A percentile compares a stretch with the other conserved stretches of the same genome.
Evolutionary conservation across 2,329 filamentous ascomycete species (phyloP).

Genomic region (Tympanopsis confertula): DNA sequence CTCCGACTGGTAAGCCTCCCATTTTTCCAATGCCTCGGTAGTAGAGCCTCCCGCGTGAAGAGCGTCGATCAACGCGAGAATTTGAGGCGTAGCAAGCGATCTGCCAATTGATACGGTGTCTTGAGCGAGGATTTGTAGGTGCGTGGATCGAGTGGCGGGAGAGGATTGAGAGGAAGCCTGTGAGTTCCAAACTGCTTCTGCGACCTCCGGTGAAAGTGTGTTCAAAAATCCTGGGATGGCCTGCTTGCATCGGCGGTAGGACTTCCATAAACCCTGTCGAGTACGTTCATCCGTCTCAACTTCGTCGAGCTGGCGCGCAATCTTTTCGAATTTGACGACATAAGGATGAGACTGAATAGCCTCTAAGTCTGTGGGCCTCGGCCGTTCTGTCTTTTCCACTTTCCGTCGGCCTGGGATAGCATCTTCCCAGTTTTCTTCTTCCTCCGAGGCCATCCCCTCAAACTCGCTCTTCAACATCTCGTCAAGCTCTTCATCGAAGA

Average conservation of each 20-base stretch:
- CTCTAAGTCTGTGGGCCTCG: too few species aligned
- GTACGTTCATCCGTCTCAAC: constrained; percentile 14
- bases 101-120: constrained; percentile 25
- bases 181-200: constrained; percentile 24
- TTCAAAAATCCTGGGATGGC: constrained; percentile 25
- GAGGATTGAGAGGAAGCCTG: constrained; percentile 15
- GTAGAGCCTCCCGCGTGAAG: constrained; percentile 22
- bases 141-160: constrained; percentile 7
- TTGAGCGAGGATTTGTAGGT: constrained; percentile 10
- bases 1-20: constrained; percentile 23
- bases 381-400: too few species aligned
- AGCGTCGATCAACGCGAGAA: constrained; percentile 26
- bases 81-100: constrained; percentile 20
- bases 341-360: constrained; percentile 18
- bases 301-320: constrained; percentile 16
- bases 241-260: constrained; percentile 32
- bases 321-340: constrained; percentile 24
- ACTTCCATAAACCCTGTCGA: constrained; percentile 27
- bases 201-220: too few species aligned
- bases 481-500: constrained; percentile 27
- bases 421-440: neutral
- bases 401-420: constrained; percentile 10
- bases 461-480: constrained; percentile 22
- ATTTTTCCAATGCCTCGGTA: constrained; percentile 24
- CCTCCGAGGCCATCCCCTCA: constrained; percentile 11